Evolutionary conservation across 345 rosid species (phyloP).

Genomic region (Citrus hindsii): DNA sequence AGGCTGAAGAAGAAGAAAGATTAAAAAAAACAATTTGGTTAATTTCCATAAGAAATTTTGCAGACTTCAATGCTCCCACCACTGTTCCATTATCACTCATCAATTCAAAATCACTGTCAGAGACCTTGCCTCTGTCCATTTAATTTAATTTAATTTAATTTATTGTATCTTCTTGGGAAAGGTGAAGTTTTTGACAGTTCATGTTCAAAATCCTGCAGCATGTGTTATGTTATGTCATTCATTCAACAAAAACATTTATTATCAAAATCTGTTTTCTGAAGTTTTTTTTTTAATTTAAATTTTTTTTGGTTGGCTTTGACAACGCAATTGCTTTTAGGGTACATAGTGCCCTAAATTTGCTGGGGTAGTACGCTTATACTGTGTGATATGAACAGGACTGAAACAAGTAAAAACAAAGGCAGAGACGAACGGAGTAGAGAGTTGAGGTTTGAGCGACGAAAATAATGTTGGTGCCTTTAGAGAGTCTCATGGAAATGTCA

Average conservation of each 20-base stretch:
- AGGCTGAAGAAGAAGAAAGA: background rate
- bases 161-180: slow-evolving; percentile 26
- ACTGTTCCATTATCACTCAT: slow-evolving; percentile 21
- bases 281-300: too few species aligned
- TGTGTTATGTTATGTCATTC: background rate
- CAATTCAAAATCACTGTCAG: slow-evolving; percentile 25
- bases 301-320: background rate
- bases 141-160: slow-evolving; percentile 6
- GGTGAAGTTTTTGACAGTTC: slow-evolving; percentile 17
- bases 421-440: slow-evolving; percentile 20
- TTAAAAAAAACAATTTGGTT: background rate
- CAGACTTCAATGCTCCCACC: slow-evolving; percentile 25
- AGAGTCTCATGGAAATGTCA: slow-evolving; percentile 24
- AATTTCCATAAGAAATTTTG: background rate
- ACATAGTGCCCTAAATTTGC: background rate
- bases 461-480: background rate
- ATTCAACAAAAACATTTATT: background rate
- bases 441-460: slow-evolving; percentile 10
- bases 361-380: background rate
- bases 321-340: background rate
- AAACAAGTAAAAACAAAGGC: slow-evolving; percentile 1
- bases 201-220: background rate
- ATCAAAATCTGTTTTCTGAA: background rate
- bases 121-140: slow-evolving; percentile 10
- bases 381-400: background rate